These are phyloP conservation scores for Trichosporon faecale DNA, from an alignment of 1,284 basidiomycete species.

Conservation along the genomic window DNA sequence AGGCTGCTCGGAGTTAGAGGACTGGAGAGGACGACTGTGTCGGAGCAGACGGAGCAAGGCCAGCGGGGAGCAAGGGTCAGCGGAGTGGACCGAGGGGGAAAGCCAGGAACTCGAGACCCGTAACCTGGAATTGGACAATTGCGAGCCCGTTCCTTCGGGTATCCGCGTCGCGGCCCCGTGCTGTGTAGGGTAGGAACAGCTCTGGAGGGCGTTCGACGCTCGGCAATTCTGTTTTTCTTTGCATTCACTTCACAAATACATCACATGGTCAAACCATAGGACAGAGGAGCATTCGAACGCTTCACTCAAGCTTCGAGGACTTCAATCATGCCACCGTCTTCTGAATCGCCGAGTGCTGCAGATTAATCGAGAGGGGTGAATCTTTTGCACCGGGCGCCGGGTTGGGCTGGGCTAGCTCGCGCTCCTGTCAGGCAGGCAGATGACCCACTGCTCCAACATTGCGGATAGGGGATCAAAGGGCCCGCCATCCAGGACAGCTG, in stretches of 20 bases:
- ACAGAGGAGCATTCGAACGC: background rate
- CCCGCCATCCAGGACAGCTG: background rate
- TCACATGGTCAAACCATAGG: background rate
- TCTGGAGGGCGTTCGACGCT: background rate
- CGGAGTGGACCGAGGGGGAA: background rate
- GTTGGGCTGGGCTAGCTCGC: background rate
- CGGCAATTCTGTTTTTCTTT: background rate
- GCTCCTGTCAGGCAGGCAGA: background rate
- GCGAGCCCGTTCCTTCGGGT: background rate
- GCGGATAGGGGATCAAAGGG: background rate
- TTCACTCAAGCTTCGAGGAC: background rate
- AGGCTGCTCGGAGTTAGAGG: background rate
- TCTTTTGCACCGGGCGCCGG: background rate
- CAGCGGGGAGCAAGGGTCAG: background rate
- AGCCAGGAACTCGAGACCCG: background rate
- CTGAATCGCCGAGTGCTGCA: background rate
- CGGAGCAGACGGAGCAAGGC: background rate
- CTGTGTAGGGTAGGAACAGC: background rate
- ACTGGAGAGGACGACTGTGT: background rate
- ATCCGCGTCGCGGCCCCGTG: background rate
- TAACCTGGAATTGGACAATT: background rate
- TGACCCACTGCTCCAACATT: background rate
- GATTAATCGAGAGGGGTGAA: background rate
- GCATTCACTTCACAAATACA: background rate
- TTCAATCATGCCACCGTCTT: background rate